Evolutionary conservation across 768 basidiomycete species (phyloP).

Genomic region (Lyophyllum semitale): DNA sequence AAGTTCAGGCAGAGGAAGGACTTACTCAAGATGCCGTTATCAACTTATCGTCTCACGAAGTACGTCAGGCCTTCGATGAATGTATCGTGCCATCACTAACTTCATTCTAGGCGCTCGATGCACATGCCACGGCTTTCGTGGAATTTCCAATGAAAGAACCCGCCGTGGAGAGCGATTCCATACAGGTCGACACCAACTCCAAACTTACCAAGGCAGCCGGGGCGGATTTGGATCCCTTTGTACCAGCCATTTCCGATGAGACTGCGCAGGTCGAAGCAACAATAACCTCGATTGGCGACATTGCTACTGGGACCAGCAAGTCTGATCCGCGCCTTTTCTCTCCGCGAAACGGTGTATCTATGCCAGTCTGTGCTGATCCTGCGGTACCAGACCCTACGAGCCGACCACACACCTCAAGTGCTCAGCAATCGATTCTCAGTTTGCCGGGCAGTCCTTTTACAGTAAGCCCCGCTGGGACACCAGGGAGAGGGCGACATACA

Average conservation of each 20-base stretch:
- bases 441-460: slow-evolving; percentile 23
- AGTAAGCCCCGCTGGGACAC: slow-evolving; percentile 21
- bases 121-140: neutral
- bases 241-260: neutral
- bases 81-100: neutral
- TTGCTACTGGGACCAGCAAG: neutral
- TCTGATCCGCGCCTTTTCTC: neutral
- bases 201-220: neutral
- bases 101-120: neutral
- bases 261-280: neutral
- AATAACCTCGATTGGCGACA: neutral
- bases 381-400: slow-evolving; percentile 37
- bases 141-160: neutral
- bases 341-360: slow-evolving; percentile 23
- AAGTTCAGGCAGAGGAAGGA: neutral
- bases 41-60: neutral
- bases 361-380: slow-evolving; percentile 44
- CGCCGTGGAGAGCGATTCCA: neutral
- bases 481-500: slow-evolving; percentile 13
- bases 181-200: no score
- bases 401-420: slow-evolving; percentile 6
- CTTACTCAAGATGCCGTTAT: neutral
- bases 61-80: neutral
- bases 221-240: neutral
- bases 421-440: slow-evolving; percentile 18